Evolutionary conservation across 2,329 filamentous ascomycete genomes (phyloP), one percentile per base, ranked within the genome.

Genomic region (Aspergillus versicolor): DNA sequence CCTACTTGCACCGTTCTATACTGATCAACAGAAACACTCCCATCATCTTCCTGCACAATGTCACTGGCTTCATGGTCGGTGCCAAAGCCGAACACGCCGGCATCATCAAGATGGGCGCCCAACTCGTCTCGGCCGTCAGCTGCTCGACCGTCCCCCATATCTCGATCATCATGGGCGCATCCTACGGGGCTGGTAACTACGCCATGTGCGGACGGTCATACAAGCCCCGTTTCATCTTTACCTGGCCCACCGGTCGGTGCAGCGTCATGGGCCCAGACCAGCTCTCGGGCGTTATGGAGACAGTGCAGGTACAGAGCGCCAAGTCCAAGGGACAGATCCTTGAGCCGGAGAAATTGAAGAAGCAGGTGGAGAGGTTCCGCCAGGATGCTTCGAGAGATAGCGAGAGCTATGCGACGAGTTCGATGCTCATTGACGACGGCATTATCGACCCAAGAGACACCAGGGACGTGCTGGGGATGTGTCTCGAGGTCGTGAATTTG

Each of bases 11-110:
- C 19, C 19, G 19, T 19, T 19, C 19, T 12, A 32, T 21, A 21
- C 43, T 54, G 32, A 60, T 2, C 15, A 9, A 24, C 66, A 74
- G 65, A 54, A 68, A 69, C 24, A 71, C 62, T 0, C 77, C 77
- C 0, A 78, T 80, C 13, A 64, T 79, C 5, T 80, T 78, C 64
- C 63, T 80, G 0, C 77, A 80, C 62, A 80, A 79, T 43, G 77
- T 80, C 0, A 79, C 78, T 0, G 77, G 77, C 1, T 80, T 80
- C 65, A 80, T 80, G 77, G 77, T 80, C 3, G 78, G 78, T 3
- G 61, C 73, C 5, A 77, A 77, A 56, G 74, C 77, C 4, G 78
- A 80, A 51, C 75, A 75, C 49, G 71, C 71, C 0, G 74, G 70
- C 4, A 77, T 79, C 58, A 79, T 79, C 63, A 78, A 78, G 48